Conservation (phyloP, 441 rosid species). For the Breynia disticha region DNA sequence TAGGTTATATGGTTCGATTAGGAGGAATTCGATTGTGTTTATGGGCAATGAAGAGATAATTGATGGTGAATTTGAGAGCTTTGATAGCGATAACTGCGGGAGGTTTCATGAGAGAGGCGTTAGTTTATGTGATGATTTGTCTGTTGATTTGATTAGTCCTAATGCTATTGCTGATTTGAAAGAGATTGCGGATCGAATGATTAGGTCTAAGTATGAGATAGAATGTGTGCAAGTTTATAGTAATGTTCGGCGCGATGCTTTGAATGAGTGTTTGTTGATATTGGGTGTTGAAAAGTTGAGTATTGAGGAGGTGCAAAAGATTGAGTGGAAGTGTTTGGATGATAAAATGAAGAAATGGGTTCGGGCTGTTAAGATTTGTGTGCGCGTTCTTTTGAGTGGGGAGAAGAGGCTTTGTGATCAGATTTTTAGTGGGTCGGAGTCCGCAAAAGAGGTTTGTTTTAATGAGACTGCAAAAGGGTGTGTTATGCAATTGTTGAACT, state of each 20-base stretch:
- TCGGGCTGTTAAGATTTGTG: conserved; percentile 70
- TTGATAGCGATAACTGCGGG: conserved; percentile 38
- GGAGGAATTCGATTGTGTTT: conserved; percentile 56
- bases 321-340: conserved; percentile 83
- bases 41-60: conserved; percentile 46
- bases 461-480: conserved; percentile 77
- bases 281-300: conserved; percentile 86
- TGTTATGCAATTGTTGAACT: conserved; percentile 79
- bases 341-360: conserved; percentile 99
- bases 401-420: conserved; percentile 82
- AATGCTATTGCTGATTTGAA: conserved; percentile 55
- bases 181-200: conserved; percentile 86
- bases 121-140: conserved; percentile 66
- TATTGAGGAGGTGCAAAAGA: conserved; percentile 90
- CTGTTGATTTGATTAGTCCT: conserved; percentile 65
- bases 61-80: conserved; percentile 60
- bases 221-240: conserved; percentile 90
- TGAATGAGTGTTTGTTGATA: conserved; percentile 72
- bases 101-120: conserved; percentile 78
- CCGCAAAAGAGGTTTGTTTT: conserved; percentile 61
- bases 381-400: conserved; percentile 63
- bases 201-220: conserved; percentile 70
- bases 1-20: conserved; percentile 71
- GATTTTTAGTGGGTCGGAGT: conserved; percentile 48
- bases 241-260: conserved; percentile 63